These are phyloP conservation scores for Eutrema salsugineum DNA, from an alignment of 441 rosid genomes.

Conservation along the genomic window DNA sequence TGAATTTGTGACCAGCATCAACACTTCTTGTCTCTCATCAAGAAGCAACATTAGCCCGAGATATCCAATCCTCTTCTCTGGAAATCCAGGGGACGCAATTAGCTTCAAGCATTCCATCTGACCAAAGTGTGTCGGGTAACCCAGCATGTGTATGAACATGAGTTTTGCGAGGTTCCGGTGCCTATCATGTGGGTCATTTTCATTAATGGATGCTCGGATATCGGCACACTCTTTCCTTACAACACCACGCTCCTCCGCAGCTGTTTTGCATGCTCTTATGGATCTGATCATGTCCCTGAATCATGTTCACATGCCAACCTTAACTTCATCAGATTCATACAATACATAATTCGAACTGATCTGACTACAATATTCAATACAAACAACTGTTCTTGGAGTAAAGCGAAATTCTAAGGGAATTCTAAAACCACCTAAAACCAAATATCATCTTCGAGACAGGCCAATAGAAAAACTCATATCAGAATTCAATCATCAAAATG, in stretches of 20 bases:
- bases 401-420: neutral
- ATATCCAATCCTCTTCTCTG: slow-evolving; percentile 98
- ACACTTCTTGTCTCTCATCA: slow-evolving; percentile 99
- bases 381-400: slow-evolving; percentile 4
- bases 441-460: neutral
- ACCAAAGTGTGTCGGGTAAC: slow-evolving; percentile 99
- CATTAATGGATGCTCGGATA: slow-evolving; percentile 85
- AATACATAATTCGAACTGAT: neutral
- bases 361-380: neutral
- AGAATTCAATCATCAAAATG: neutral
- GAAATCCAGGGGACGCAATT: slow-evolving; percentile 92
- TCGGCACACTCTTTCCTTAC: slow-evolving; percentile 98
- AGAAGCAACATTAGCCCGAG: slow-evolving; percentile 98
- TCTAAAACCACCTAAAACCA: neutral
- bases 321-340: neutral
- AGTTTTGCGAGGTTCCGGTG: slow-evolving; percentile 96
- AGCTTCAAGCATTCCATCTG: slow-evolving; percentile 99
- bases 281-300: slow-evolving; percentile 99
- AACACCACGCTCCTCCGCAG: slow-evolving; percentile 98
- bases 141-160: slow-evolving; percentile 99
- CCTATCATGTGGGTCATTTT: slow-evolving; percentile 86
- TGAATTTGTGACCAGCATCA: slow-evolving; percentile 98
- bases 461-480: neutral
- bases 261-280: slow-evolving; percentile 97
- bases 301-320: slow-evolving; percentile 12